Evolutionary conservation across 805 yeast genomes (phyloP).

Genomic region (Barnettozyma sucrosica): DNA sequence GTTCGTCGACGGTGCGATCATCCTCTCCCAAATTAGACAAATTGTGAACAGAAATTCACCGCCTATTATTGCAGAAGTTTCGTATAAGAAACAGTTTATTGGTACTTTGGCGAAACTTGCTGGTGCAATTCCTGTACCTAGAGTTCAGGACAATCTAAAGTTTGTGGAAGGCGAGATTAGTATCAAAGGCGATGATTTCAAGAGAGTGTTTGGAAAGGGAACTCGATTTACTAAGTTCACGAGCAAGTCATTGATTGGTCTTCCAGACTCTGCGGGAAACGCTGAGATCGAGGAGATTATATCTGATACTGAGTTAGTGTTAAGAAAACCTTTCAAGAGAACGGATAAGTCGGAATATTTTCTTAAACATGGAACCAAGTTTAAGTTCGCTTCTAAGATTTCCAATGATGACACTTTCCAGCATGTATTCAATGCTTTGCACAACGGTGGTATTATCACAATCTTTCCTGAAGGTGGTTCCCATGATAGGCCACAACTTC

Average conservation of each 20-base stretch:
- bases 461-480: constrained; percentile 98
- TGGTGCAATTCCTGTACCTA: constrained; percentile 79
- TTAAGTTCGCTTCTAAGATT: constrained; percentile 71
- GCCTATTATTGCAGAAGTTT: constrained; percentile 77
- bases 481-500: constrained; percentile 84
- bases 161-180: constrained; percentile 64
- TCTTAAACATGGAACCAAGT: constrained; percentile 53
- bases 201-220: constrained; percentile 51
- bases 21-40: constrained; percentile 68
- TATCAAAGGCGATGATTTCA: constrained; percentile 43
- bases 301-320: constrained; percentile 63
- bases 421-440: constrained; percentile 74
- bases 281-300: constrained; percentile 60
- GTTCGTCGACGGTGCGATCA: constrained; percentile 73
- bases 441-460: constrained; percentile 76
- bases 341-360: constrained; percentile 39
- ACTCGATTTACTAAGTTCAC: constrained; percentile 61
- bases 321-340: constrained; percentile 62
- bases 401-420: constrained; percentile 81
- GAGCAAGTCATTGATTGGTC: constrained; percentile 59
- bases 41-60: constrained; percentile 61
- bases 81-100: constrained; percentile 56
- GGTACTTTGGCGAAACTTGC: constrained; percentile 72
- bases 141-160: constrained; percentile 81
- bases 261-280: constrained; percentile 75